Evolutionary conservation across 352 stramenopile species (phyloP).

Genomic region (Globisporangium echinulatum): DNA sequence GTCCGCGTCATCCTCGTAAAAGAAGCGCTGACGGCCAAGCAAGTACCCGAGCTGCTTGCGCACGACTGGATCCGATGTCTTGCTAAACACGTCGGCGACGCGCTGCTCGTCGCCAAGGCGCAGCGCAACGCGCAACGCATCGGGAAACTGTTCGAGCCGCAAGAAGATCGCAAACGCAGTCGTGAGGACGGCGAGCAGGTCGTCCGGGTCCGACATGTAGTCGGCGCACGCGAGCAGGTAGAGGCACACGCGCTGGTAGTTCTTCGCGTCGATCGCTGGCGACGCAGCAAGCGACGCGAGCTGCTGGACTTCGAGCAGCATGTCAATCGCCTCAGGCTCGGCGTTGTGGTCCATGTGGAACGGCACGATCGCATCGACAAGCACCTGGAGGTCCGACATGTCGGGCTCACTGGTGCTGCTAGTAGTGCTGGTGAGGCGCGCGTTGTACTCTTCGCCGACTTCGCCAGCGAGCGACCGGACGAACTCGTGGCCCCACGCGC

Average conservation of each 20-base stretch:
- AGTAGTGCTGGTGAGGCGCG: slow-evolving; percentile 22
- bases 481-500: slow-evolving; percentile 98
- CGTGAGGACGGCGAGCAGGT: slow-evolving; percentile 88
- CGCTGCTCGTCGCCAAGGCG: slow-evolving; percentile 83
- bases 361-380: slow-evolving; percentile 98
- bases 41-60: slow-evolving; percentile 94
- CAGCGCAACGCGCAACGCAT: slow-evolving; percentile 96
- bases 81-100: slow-evolving; percentile 71
- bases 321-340: slow-evolving; percentile 98
- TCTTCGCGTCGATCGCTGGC: slow-evolving; percentile 95
- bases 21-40: slow-evolving; percentile 92
- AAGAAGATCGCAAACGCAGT: slow-evolving; percentile 95
- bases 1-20: slow-evolving; percentile 92
- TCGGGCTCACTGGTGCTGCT: slow-evolving; percentile 39
- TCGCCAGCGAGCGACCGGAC: slow-evolving; percentile 96
- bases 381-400: slow-evolving; percentile 88
- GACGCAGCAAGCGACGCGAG: slow-evolving; percentile 92
- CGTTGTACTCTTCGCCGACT: slow-evolving; percentile 93
- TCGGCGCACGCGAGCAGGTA: slow-evolving; percentile 98
- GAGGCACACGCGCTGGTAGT: slow-evolving; percentile 97
- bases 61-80: slow-evolving; percentile 57
- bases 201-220: slow-evolving; percentile 98
- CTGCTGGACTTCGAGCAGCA: slow-evolving; percentile 98
- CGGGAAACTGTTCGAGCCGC: slow-evolving; percentile 90
- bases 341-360: slow-evolving; percentile 99